Evolutionary conservation across 225 moss, liverwort and hornwort genomes (phyloP).

Genomic region (Physcomitrellopsis africana): DNA sequence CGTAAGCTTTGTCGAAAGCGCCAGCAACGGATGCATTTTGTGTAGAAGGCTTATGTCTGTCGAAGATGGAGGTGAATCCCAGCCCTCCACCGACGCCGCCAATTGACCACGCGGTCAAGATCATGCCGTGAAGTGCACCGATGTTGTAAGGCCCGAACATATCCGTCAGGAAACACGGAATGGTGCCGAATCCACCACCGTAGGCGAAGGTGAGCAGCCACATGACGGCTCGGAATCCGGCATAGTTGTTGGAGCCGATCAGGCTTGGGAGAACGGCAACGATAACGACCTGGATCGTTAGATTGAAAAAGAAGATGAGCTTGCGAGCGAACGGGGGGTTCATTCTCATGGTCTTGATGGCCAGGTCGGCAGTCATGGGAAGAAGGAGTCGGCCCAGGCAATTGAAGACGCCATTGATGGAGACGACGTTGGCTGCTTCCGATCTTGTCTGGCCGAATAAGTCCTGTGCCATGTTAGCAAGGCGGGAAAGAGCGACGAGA

Average conservation of each 20-base stretch:
- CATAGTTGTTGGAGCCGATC: constrained; percentile 42
- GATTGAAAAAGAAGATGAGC: constrained; percentile 51
- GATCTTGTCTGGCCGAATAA: constrained; percentile 35
- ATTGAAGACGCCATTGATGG: constrained; percentile 78
- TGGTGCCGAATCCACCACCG: constrained; percentile 76
- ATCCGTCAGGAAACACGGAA: constrained; percentile 75
- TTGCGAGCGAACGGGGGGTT: constrained; percentile 67
- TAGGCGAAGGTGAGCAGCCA: constrained; percentile 69
- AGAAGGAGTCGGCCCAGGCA: constrained; percentile 56
- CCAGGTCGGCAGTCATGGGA: constrained; percentile 51
- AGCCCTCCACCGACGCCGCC: constrained; percentile 75
- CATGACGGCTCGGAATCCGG: constrained; percentile 60
- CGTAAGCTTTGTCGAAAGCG: constrained; percentile 55
- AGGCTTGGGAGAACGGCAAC: constrained; percentile 44
- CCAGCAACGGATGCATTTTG: constrained; percentile 5
- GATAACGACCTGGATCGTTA: constrained; percentile 47
- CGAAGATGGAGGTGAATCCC: constrained; percentile 61
- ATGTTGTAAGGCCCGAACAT: constrained; percentile 86
- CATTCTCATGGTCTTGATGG: constrained; percentile 27
- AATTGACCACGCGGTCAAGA: constrained; percentile 75
- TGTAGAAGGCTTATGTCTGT: constrained; percentile 49
- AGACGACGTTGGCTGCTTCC: constrained; percentile 59
- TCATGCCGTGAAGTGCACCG: constrained; percentile 72
- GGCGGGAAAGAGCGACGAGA: constrained; percentile 61
- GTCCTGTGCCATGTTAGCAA: constrained; percentile 61